Base-by-base conservation (phyloP, 768 basidiomycete genomes). In the Crucibulum laeve region DNA sequence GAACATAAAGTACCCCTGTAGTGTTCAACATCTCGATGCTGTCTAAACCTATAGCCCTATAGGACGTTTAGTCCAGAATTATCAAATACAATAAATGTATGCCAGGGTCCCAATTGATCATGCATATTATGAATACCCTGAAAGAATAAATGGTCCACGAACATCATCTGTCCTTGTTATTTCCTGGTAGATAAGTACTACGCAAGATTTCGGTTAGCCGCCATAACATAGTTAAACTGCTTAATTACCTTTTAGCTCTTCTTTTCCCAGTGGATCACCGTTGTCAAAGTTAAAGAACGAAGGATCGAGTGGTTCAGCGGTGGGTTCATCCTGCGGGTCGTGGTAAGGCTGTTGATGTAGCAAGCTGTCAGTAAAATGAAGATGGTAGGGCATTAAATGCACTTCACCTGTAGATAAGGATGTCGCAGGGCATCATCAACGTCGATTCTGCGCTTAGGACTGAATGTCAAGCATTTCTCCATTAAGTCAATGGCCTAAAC, bases 401-500 rank as follows among this genome's bases (percentile, higher is more conserved):
- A 25, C 43, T n/a, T n/a, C n/a, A 87, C 90, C 70, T 80, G 79
- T 19, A 95, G 72, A 61, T 96, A 96, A 0, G 92, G 91, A 65
- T 98, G 95, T 48, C 78, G 77, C 42, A 98, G 70, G 1, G 91
- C 91, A 47, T 93, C 84, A 32, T 84, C 82, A 10, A 90, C 93
- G 49, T 90, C 88, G 46, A 97, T 87, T 13, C 95, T 76, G 57
- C 87, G 79, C 57, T 82, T 87, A 6, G 95, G 95, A 47, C 79
- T 87, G 60, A 92, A 92, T 1, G 87, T 89, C 28, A 93, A 69
- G 47, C 84, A 88, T 54, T 80, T 82, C 49, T 84, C 84, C 70
- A 91, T 71, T 41, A 91, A 72, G 58, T 89, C 88, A 41, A 88
- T 72, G 4, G 86, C 86, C 77, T 82, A 52, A 8, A 42, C 19